Evolutionary conservation across 179 eudicot genomes (phyloP), one percentile per base, ranked within the genome.

Genomic region (Heliamphora pulchella): DNA sequence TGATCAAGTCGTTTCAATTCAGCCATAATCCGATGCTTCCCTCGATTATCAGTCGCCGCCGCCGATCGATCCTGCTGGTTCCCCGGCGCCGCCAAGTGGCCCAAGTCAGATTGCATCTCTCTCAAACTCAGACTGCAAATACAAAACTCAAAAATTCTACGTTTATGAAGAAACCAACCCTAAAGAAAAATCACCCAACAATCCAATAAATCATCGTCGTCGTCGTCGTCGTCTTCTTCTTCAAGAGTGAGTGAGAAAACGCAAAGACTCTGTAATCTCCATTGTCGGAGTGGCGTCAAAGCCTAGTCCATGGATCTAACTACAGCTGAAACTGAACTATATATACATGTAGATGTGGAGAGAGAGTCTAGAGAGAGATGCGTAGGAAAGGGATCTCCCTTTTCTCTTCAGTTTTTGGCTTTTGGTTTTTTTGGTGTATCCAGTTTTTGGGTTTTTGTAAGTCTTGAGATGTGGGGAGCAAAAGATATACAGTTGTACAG

Each of bases 1-100:
- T 91, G 93, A 78, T 90, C 93, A 74, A 92, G 90, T n/a, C 90
- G 87, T 85, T 89, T 92, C 74, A 92, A 75, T 66, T 92, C 94
- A 55, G 97, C 97, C 57, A 82, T 81, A 87, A 92, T 86, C 85
- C 90, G 87, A 81, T 92, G 97, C 82, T 90, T 92, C 71, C 97
- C 94, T 80, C 91, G 85, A 15, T 87, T 78, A 81, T 92, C 91
- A 20, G 86, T 48, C 61, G 70, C 79, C 57, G 15, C 80, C 11
- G 64, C 82, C 73, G 89, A 87, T 79, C 48, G 74, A 72, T 55
- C 80, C 69, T 82, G 86, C 31, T 78, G 83, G 72, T 74, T 73
- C 81, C 80, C 86, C 22, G 63, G 84, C 67, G 82, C 79, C 58
- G 67, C 82, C 64, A 71, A 54, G 50, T 69, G 85, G 2, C 80